Base-by-base conservation (phyloP, 1,284 basidiomycete species). In the Pholiota adiposa region DNA sequence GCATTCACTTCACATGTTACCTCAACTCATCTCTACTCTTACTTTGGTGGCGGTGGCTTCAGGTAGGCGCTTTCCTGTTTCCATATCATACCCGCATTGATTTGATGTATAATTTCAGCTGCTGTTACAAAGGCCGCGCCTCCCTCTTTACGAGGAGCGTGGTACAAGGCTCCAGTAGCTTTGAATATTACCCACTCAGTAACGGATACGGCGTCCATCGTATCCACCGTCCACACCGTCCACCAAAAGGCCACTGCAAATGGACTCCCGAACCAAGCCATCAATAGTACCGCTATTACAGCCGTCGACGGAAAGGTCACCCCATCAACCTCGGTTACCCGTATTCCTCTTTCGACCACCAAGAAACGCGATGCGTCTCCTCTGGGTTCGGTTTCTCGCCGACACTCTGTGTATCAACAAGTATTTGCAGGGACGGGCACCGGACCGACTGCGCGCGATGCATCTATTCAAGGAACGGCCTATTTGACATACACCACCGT, bases 361-460 rank as follows among this genome's bases (percentile, higher is more conserved):
- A 12, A 5, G 5, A 33, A 33, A 33, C 5, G 40, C 2, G 18
- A 18, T 8, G 40, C 18, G 8, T 41, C 40, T 19, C 9, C 18
- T 2, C 12, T 33, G 31, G 40, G 14, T 8, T 6, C 40, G 8
- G 19, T 41, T n/a, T 41, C 40, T 3, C 40, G 40, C 14, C 40
- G 27, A 29, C 48, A 33, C n/a, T 51, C 54, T 16, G 29, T 8
- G 14, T 56, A 56, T 27, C 21, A 34, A 3, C 46, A 23, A 8
- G 48, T 56, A 12, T 56, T 56, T 21, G 3, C 54, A 12, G 54
- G 54, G 7, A 34, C 44, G 7, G 54, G 54, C 21, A 56, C 54
- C 3, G 54, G 54, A n/a, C 25, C 54, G 16, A 50, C 4, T 8
- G 54, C 14, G 11, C 54, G 48, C 9, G 54, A 56, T 16, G 54